A percentile compares a stretch with the other conserved stretches of the same genome.
Conservation (phyloP, 306 rosid species). For the Neltuma alba region DNA sequence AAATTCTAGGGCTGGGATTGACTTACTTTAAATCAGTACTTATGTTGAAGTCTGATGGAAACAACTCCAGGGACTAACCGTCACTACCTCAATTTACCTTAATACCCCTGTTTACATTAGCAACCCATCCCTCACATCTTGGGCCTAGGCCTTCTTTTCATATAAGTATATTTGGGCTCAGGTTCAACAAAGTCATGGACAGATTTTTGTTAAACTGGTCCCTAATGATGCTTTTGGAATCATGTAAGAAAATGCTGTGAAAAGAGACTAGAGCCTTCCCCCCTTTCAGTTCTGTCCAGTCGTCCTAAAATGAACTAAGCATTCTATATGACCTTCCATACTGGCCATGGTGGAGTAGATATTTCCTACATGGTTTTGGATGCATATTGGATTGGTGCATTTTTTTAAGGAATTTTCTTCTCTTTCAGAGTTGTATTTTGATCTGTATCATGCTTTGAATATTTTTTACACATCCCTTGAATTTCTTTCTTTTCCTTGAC, state of each 20-base stretch:
- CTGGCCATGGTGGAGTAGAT: conserved; percentile 11
- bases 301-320: not conserved
- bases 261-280: not conserved
- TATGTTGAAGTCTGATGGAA: no score
- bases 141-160: no score
- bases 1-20: conserved; percentile 11
- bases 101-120: no score
- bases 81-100: no score
- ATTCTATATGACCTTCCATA: conserved; percentile 28
- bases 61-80: no score
- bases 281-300: not conserved
- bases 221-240: conserved; percentile 13
- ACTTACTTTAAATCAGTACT: conserved; percentile 11
- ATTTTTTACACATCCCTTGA: conserved; percentile 28
- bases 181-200: no score
- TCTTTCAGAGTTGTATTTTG: conserved; percentile 9
- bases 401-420: conserved; percentile 13
- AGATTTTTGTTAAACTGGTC: not conserved
- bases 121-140: no score
- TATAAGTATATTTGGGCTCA: no score
- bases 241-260: conserved; percentile 24
- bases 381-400: conserved; percentile 12
- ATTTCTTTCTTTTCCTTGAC: conserved; percentile 57
- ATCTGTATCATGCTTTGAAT: conserved; percentile 19
- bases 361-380: conserved; percentile 24